These are phyloP conservation scores for Toxoplasma gondii DNA, from an alignment of 169 alveolate genomes.

Conservation along the genomic window DNA sequence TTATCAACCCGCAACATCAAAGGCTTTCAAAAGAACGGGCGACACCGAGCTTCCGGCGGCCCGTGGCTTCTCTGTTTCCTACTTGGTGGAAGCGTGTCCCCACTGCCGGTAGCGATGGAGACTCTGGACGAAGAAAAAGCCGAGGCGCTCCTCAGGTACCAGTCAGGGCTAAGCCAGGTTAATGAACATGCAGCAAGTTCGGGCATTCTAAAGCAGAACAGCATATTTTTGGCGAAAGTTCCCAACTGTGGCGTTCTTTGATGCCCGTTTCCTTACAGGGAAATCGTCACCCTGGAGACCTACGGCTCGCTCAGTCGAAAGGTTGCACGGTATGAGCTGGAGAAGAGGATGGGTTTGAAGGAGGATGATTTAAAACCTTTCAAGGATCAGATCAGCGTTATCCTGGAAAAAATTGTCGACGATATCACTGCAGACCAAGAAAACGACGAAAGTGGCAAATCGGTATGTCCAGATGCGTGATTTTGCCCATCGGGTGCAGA, in stretches of 20 bases:
- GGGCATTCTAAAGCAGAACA: neutral
- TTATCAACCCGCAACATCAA: too few relatives aligned
- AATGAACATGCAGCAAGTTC: neutral
- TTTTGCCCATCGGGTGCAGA: neutral
- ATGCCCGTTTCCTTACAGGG: constrained; percentile 5
- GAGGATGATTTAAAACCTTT: constrained; percentile 39
- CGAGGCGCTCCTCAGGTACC: constrained; percentile 61
- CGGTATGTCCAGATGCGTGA: neutral
- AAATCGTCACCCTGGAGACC: constrained; percentile 53
- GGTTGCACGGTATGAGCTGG: constrained; percentile 51
- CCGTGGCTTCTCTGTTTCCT: too few relatives aligned
- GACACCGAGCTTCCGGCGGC: too few relatives aligned
- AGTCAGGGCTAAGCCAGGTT: neutral
- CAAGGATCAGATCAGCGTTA: constrained; percentile 42
- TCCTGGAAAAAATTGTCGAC: constrained; percentile 54
- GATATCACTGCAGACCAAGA: constrained; percentile 35
- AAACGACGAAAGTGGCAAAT: neutral
- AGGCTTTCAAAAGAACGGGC: too few relatives aligned
- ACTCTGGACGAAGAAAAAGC: constrained; percentile 49
- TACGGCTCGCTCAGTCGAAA: constrained; percentile 54
- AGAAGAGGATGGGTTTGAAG: constrained; percentile 40
- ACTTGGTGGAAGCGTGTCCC: neutral
- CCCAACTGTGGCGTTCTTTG: neutral
- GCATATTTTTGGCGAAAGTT: too few relatives aligned
- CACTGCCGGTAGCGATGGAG: neutral